Base-by-base conservation (phyloP, 176 grass and related monocot species). In the Oryza glaberrima region DNA sequence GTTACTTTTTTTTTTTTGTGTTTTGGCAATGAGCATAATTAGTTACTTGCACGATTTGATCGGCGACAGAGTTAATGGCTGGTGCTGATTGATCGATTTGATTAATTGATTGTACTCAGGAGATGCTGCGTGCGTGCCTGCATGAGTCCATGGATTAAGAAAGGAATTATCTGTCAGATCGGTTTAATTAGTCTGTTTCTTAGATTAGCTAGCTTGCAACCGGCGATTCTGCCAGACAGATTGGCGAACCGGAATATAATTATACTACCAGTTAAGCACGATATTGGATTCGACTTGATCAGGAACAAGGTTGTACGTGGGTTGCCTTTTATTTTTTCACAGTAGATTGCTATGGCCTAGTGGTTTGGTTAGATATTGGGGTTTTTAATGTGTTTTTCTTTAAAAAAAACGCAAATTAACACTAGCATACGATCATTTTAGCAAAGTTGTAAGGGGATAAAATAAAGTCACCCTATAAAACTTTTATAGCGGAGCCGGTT, bases 151-250 rank as follows among this genome's bases (percentile, higher is more conserved):
- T 63, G n/a, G 7, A 63, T 63, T 63, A 63, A 63, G 58, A 63
- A 63, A 63, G 58, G 58, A 63, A 63, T 63, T 63, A 23, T 63
- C 20, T 58, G 22, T 63, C 58, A 63, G 58, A 63, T 63, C 58
- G 23, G 58, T 11, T 63, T 63, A 23, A 63, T 63, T 63, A 23
- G n/a, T 63, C 58, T 7, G 58, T 23, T 11, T n/a, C 36, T 63
- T 63, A 63, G 5, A 23, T 63, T 65, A 75, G 58, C 70, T 36
- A 64, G 69, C 25, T 79, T 15, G 82, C 87, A 77, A 68, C 45
- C 79, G 67, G 83, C 88, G 67, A 82, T 82, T 90, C 88, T 73
- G 83, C 79, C 83, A 60, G 78, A 84, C 87, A 69, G 76, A 77
- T 72, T n/a, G 78, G 56, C 19, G 68, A 67, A 58, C 64, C 72